Evolutionary conservation across 768 basidiomycete genomes (phyloP), one percentile per base, ranked within the genome.

Genomic region (Leccinum fibrillosum): DNA sequence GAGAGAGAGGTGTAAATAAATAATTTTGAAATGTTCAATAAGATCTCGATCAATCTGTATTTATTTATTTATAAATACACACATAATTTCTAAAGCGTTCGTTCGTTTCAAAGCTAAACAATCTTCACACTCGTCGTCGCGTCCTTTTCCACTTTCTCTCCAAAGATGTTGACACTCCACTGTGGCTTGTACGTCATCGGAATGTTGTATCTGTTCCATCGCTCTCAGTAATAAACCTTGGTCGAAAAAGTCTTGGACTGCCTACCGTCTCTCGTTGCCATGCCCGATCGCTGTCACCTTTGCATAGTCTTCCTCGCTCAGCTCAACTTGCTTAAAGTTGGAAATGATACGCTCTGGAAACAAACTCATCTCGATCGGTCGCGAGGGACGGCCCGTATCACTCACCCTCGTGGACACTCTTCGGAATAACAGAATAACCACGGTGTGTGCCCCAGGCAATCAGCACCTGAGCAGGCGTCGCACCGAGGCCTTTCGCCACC

Each of bases 401-500:
- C 70, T 19, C 39, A 81, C 79, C 73, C 66, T 86, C 78, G 57
- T 86, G 78, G 26, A 92, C 89, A 55, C 84, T 86, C 80, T 94
- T 94, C 17, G 92, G 92, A 65, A 94, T 91, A 60, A 94, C 88
- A 9, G 85, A 86, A 72, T 85, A 87, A 12, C 91, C 92, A 44
- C 90, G 82, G 64, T 85, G 70, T 37, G 74, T 82, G 12, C 84
- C 88, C 91, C 91, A 95, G 0, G 90, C 89, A 59, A 96, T 75
- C 55, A 94, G 79, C 37, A 94, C 87, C 71, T 94, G 90, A 0
- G 91, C 92, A 2, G 90, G 76, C 1, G 87, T 86, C 5, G 84
- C 87, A 34, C 76, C 75, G 35, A 88, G 78, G 65, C 77, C 79
- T 59, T 83, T 71, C 21, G 90, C 91, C 49, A 93, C 78, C 55